phyloP scores from a whole-genome alignment of 768 basidiomycete genomes.

The Termitomyces sp. region DNA sequence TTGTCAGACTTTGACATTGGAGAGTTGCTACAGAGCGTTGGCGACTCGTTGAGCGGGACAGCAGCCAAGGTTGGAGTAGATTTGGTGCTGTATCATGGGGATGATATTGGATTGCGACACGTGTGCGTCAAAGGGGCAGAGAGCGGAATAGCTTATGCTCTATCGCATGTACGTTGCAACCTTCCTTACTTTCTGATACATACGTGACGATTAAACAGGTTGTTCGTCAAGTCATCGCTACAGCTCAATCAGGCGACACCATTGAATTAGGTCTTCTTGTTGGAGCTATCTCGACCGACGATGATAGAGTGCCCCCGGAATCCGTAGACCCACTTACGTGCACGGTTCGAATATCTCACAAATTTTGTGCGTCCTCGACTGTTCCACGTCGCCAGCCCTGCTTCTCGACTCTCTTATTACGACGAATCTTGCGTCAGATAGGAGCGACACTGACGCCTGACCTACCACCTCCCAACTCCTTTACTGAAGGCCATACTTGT shows the following conservation, averaged over 20 bases:
- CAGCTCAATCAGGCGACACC: slow-evolving; percentile 71
- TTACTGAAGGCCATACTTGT: slow-evolving; percentile 53
- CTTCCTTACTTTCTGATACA: slow-evolving; percentile 17
- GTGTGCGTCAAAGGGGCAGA: slow-evolving; percentile 85
- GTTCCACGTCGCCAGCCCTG: slow-evolving; percentile 40
- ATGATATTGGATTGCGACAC: slow-evolving; percentile 79
- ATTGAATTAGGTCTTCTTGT: slow-evolving; percentile 83
- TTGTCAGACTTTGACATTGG: slow-evolving; percentile 88
- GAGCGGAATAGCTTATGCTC: slow-evolving; percentile 74
- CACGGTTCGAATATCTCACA: slow-evolving; percentile 50
- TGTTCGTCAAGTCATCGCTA: slow-evolving; percentile 76
- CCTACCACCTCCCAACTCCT: slow-evolving; percentile 41
- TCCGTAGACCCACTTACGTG: slow-evolving; percentile 38
- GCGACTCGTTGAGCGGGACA: slow-evolving; percentile 82
- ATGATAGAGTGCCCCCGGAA: slow-evolving; percentile 21
- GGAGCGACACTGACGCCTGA: slow-evolving; percentile 48
- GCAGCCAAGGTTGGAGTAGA: slow-evolving; percentile 87
- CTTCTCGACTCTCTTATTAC: slow-evolving; percentile 52
- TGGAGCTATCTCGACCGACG: slow-evolving; percentile 21
- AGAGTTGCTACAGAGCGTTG: slow-evolving; percentile 85
- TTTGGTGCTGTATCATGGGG: slow-evolving; percentile 87
- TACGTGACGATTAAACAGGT: slow-evolving; percentile 46
- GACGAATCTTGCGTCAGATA: slow-evolving; percentile 58
- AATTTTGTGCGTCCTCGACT: slow-evolving; percentile 29
- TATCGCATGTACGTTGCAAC: slow-evolving; percentile 73